Evolutionary conservation across 495 filamentous ascomycete species (phyloP).

Genomic region (Lasiosphaeria miniovina): DNA sequence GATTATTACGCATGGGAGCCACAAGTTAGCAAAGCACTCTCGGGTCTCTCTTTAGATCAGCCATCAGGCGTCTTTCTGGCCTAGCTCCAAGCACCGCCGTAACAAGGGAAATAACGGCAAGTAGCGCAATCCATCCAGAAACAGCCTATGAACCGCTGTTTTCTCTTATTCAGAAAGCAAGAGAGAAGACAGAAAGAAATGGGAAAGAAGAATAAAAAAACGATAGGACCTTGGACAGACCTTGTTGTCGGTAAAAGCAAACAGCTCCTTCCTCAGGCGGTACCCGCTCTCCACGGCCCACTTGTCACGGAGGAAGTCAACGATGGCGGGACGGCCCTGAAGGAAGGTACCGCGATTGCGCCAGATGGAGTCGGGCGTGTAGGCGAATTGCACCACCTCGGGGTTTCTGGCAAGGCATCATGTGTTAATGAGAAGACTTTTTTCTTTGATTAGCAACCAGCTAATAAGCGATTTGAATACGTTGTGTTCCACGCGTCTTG

Average conservation of each 20-base stretch:
- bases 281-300: slow-evolving; percentile 75
- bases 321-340: slow-evolving; percentile 63
- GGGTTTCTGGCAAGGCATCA: slow-evolving; percentile 50
- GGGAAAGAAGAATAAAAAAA: background rate
- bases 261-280: slow-evolving; percentile 81
- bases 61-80: too few relatives aligned
- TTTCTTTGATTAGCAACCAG: background rate
- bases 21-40: background rate
- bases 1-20: too few relatives aligned
- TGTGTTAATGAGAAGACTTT: background rate
- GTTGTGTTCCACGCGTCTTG: slow-evolving; percentile 85
- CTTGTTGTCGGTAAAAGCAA: slow-evolving; percentile 66
- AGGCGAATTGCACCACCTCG: slow-evolving; percentile 61
- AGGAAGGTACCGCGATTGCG: slow-evolving; percentile 74
- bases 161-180: background rate
- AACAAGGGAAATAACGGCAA: too few relatives aligned
- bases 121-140: too few relatives aligned
- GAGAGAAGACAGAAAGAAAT: background rate
- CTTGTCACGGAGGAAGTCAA: slow-evolving; percentile 70
- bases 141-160: too few relatives aligned
- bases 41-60: too few relatives aligned
- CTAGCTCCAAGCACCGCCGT: too few relatives aligned
- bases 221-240: slow-evolving; percentile 23
- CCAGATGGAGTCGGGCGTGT: slow-evolving; percentile 79
- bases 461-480: too few relatives aligned